Percentiles rank a stretch among this genome's conserved stretches.
These are phyloP conservation scores for Boletus rubroflammeus DNA, from an alignment of 768 basidiomycete genomes.

Conservation along the genomic window DNA sequence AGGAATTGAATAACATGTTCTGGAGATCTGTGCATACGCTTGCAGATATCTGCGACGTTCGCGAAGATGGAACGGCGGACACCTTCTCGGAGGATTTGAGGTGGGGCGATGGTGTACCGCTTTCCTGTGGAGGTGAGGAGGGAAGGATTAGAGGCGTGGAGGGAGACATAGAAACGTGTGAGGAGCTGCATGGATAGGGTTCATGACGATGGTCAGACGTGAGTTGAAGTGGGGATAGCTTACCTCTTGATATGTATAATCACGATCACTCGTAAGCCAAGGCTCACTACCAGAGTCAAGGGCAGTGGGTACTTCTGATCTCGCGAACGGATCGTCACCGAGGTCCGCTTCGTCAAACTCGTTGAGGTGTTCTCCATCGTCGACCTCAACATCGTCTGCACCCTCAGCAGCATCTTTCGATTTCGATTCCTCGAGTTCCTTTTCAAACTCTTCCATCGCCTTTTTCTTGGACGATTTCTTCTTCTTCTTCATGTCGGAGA, in stretches of 20 bases:
- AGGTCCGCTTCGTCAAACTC: constrained; percentile 79
- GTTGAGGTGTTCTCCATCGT: constrained; percentile 61
- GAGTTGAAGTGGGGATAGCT: constrained; percentile 12
- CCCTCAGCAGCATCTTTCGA: constrained; percentile 61
- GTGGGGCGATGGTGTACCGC: constrained; percentile 96
- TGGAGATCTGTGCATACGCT: constrained; percentile 95
- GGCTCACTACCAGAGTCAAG: constrained; percentile 77
- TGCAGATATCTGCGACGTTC: constrained; percentile 96
- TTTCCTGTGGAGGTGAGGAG: constrained; percentile 82
- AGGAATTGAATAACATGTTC: constrained; percentile 98
- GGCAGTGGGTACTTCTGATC: constrained; percentile 49
- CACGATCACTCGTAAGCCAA: constrained; percentile 91
- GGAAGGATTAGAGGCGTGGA: constrained; percentile 93
- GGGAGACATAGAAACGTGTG: constrained; percentile 83
- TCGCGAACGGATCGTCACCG: constrained; percentile 84
- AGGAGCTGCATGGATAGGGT: constrained; percentile 58
- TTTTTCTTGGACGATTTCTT: constrained; percentile 91
- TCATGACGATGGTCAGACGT: neutral
- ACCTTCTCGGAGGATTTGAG: constrained; percentile 90
- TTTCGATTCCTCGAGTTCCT: constrained; percentile 76
- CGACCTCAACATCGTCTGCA: constrained; percentile 51
- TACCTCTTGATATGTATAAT: constrained; percentile 95
- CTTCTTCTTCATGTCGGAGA: constrained; percentile 96
- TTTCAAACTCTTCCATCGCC: constrained; percentile 91
- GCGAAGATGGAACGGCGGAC: constrained; percentile 98